Conservation (phyloP, 208 protist genomes). For the Leishmania aethiopica region DNA sequence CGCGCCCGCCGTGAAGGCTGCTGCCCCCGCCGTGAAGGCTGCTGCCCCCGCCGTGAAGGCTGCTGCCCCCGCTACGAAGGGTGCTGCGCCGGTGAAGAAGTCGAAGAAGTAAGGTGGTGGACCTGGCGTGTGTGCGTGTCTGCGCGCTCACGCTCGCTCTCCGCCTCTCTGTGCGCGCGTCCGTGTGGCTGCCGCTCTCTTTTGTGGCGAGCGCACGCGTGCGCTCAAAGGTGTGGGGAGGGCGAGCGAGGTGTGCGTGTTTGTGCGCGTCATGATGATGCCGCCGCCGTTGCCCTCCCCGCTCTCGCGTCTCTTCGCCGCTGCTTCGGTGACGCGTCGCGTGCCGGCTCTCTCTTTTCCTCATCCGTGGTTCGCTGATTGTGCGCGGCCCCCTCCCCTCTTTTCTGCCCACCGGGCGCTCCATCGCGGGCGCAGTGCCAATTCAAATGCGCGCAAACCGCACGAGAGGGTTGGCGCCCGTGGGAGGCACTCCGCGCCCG, state of each 20-base stretch:
- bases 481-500: background rate
- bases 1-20: constrained; percentile 31
- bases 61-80: constrained; percentile 4
- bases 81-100: constrained; percentile 58
- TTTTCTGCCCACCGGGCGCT: background rate
- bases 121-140: background rate
- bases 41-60: too few species aligned
- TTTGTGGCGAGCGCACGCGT: background rate
- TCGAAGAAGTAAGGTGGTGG: constrained; percentile 32
- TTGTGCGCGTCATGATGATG: background rate
- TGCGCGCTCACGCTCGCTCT: background rate
- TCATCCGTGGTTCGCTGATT: background rate
- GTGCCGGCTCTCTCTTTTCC: background rate
- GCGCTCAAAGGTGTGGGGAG: background rate
- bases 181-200: background rate
- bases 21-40: too few species aligned
- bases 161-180: background rate
- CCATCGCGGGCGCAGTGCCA: background rate
- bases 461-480: background rate
- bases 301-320: background rate
- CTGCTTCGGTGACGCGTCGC: background rate
- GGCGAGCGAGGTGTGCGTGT: background rate
- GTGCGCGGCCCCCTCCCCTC: background rate
- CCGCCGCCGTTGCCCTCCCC: background rate
- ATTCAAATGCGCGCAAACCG: background rate